Percentiles rank a stretch among this genome's conserved stretches.
Evolutionary conservation across 805 yeast genomes (phyloP).

Genomic region (Starmerella bacillaris): DNA sequence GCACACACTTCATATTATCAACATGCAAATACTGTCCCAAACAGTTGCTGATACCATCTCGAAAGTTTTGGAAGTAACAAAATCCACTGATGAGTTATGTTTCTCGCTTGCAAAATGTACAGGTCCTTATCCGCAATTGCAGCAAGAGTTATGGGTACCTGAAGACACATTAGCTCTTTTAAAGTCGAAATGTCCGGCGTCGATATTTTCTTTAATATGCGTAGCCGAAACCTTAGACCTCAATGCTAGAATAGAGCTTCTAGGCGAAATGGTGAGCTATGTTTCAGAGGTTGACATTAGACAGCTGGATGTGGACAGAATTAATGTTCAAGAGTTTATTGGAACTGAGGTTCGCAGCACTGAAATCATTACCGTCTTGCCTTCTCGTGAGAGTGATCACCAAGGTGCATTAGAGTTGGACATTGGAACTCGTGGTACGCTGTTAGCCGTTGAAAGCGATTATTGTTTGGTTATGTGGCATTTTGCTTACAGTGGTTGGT

Average conservation of each 20-base stretch:
- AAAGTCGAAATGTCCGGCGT: conserved; percentile 56
- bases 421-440: conserved; percentile 49
- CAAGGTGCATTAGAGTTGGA: conserved; percentile 31
- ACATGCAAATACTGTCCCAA: conserved; percentile 9
- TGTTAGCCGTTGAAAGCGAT: conserved; percentile 30
- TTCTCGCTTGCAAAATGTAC: conserved; percentile 28
- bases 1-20: not conserved
- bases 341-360: conserved; percentile 25
- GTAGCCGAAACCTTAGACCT: conserved; percentile 8
- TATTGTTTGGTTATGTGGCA: conserved; percentile 40
- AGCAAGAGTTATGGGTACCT: conserved; percentile 31
- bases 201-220: conserved; percentile 38
- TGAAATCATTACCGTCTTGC: conserved; percentile 30
- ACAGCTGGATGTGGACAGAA: conserved; percentile 21
- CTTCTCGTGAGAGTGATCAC: conserved; percentile 36
- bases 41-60: conserved; percentile 17
- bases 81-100: conserved; percentile 11
- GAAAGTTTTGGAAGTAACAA: conserved; percentile 7
- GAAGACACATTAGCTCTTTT: conserved; percentile 35
- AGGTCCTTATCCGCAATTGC: conserved; percentile 29
- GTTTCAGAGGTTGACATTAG: conserved; percentile 22
- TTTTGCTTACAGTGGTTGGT: conserved; percentile 71
- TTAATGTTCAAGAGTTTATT: conserved; percentile 25
- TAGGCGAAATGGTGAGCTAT: conserved; percentile 42
- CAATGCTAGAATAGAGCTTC: conserved; percentile 28